Base-by-base conservation (phyloP, 805 yeast genomes). In the Metschnikowia kunwiensis region DNA sequence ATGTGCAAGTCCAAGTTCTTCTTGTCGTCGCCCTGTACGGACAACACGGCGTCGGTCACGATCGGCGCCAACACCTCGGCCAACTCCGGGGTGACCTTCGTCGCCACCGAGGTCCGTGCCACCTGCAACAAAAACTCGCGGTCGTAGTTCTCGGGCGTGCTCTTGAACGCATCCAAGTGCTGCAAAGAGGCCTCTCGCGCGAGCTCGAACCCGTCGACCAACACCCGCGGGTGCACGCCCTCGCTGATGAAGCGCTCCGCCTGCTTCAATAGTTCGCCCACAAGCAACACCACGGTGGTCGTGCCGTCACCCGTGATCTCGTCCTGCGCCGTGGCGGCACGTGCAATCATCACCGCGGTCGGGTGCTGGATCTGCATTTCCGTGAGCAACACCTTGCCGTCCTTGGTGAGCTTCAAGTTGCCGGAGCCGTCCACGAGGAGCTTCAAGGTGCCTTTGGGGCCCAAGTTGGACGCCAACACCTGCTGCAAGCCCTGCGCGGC, bases 291-390 rank as follows among this genome's bases (percentile, higher is more conserved):
- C 36, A 93, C 98, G 2, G 96, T 84, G 5, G 97, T 91, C 37
- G 98, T 93, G 47, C 98, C 98, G 63, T 93, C 98, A 33, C 98
- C 98, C n/a, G 97, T 86, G 57, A 93, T 87, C 63, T 93, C 98
- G 61, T 93, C 98, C 65, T 93, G 98, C 0, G 98, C 97, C 30
- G 96, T 80, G 32, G 98, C 98, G 10, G 97, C 98, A 48, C 97
- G 76, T 3, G 98, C 95, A 47, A 68, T 67, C 72, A 67, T 67
- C 27, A 69, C 72, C 1, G 74, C 74, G 5, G 74, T 69, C 8
- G 74, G 74, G 41, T 69, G 72, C 48, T 69, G 74, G 63, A 91
- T 91, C 66, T 93, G 98, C 98, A 93, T 93, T 58, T 93, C 98
- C 26, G 85, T 77, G 42, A 93, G 70, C 38, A 93, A 69, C 6